A percentile compares a stretch with the other conserved stretches of the same genome.
These are phyloP conservation scores for Aspergillus heteromorphus DNA, from an alignment of 495 filamentous ascomycete genomes.

Conservation along the genomic window DNA sequence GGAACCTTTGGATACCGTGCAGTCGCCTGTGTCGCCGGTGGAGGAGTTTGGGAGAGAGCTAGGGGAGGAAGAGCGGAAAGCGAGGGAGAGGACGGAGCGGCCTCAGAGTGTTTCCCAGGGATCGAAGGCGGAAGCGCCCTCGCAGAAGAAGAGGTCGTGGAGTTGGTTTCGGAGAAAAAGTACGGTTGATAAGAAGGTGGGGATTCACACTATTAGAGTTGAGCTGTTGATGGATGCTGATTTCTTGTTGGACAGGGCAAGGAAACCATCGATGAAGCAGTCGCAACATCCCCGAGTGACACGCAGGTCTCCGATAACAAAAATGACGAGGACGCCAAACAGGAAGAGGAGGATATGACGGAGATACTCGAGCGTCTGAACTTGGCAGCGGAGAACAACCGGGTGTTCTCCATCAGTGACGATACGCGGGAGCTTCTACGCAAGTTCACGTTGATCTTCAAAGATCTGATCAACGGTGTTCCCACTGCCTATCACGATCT, in stretches of 20 bases:
- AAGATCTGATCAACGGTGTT: conserved; percentile 85
- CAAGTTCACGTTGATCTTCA: conserved; percentile 82
- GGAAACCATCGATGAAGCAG: conserved; percentile 2
- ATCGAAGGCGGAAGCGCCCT: conserved; percentile 16
- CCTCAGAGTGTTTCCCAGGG: not conserved
- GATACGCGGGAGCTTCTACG: conserved; percentile 74
- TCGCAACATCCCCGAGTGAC: conserved; percentile 4
- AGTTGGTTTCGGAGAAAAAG: conserved; percentile 40
- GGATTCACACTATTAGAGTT: not conserved
- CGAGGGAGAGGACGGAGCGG: conserved; percentile 17
- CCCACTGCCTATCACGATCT: conserved; percentile 92
- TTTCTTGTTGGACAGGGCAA: not conserved
- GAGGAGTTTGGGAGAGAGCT: conserved; percentile 35
- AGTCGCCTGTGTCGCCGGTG: conserved; percentile 34
- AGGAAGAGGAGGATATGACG: conserved; percentile 70
- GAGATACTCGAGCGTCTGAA: conserved; percentile 74
- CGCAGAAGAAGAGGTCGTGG: conserved; percentile 43
- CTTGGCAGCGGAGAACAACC: conserved; percentile 70
- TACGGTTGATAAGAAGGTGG: conserved; percentile 36
- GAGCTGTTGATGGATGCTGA: not conserved
- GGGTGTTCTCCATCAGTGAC: conserved; percentile 72
- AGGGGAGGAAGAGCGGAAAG: conserved; percentile 28
- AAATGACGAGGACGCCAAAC: conserved; percentile 35
- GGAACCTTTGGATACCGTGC: conserved; percentile 28
- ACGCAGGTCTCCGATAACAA: conserved; percentile 13